Conservation (phyloP, 169 alveolate species). For the Eimeria sp. region DNA sequence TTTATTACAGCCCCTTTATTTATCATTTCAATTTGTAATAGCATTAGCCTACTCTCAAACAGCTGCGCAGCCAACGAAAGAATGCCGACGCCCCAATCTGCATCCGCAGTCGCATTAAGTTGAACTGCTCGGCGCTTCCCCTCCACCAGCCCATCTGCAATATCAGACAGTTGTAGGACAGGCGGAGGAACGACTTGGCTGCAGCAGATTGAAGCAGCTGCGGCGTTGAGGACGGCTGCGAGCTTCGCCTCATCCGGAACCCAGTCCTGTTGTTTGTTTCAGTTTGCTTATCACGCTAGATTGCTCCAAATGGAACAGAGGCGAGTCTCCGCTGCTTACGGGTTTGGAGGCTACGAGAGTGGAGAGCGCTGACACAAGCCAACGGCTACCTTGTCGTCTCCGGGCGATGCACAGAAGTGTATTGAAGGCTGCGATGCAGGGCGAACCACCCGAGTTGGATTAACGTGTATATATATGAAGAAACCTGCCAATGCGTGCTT, state of each 20-base stretch:
- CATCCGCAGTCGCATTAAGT: background rate
- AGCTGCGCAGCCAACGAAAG: background rate
- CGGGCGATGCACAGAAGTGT: background rate
- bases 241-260: background rate
- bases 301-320: no score
- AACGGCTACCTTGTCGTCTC: background rate
- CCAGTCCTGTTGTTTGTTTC: background rate
- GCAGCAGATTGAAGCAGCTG: background rate
- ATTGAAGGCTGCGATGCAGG: slow-evolving; percentile 6
- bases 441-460: no score
- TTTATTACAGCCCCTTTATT: background rate
- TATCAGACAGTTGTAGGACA: no score
- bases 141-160: background rate
- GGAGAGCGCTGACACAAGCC: background rate
- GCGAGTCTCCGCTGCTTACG: background rate
- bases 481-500: background rate
- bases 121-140: background rate
- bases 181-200: background rate
- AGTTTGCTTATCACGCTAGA: no score
- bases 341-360: background rate
- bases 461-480: background rate
- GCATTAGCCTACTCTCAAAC: background rate
- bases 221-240: background rate
- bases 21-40: background rate
- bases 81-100: background rate